These are phyloP conservation scores for Colletotrichum truncatum DNA, from an alignment of 2,329 filamentous ascomycete genomes.

Conservation along the genomic window DNA sequence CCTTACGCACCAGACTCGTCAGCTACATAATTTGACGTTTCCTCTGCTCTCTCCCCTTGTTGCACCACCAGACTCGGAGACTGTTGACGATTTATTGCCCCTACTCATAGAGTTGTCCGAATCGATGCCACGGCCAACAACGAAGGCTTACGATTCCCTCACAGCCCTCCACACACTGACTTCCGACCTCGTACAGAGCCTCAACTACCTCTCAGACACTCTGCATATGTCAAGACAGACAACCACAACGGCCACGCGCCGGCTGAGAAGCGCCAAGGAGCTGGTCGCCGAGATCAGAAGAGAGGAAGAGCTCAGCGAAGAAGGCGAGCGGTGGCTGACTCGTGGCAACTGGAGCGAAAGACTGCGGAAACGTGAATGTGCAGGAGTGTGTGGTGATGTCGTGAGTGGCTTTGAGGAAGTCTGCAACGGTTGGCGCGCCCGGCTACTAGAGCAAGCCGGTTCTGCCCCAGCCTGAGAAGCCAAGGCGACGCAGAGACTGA, in stretches of 20 bases:
- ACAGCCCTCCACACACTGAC: slow-evolving; percentile 76
- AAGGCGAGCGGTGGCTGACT: slow-evolving; percentile 84
- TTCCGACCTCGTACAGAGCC: slow-evolving; percentile 77
- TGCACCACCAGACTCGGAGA: slow-evolving; percentile 68
- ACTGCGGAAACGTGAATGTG: slow-evolving; percentile 81
- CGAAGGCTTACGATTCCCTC: slow-evolving; percentile 72
- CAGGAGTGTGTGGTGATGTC: slow-evolving; percentile 84
- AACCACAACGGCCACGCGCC: slow-evolving; percentile 81
- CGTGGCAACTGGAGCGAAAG: slow-evolving; percentile 85
- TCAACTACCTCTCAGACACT: slow-evolving; percentile 89
- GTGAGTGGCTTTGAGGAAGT: slow-evolving; percentile 92
- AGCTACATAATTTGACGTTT: slow-evolving; percentile 78
- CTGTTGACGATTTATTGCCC: slow-evolving; percentile 75
- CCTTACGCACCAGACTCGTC: slow-evolving; percentile 77
- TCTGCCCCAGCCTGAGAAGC: slow-evolving; percentile 52
- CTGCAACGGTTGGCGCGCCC: slow-evolving; percentile 84
- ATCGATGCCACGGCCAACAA: slow-evolving; percentile 71
- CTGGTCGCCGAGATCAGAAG: slow-evolving; percentile 85
- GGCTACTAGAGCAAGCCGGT: slow-evolving; percentile 74
- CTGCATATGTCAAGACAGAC: slow-evolving; percentile 94
- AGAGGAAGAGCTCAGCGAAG: slow-evolving; percentile 84
- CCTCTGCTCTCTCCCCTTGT: slow-evolving; percentile 75
- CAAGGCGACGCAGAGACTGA: too few species aligned
- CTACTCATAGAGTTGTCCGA: slow-evolving; percentile 72
- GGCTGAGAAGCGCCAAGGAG: slow-evolving; percentile 83